A percentile compares a stretch with the other conserved stretches of the same genome.
phyloP scores from a whole-genome alignment of 768 basidiomycete species.

The Tremella mesenterica region DNA sequence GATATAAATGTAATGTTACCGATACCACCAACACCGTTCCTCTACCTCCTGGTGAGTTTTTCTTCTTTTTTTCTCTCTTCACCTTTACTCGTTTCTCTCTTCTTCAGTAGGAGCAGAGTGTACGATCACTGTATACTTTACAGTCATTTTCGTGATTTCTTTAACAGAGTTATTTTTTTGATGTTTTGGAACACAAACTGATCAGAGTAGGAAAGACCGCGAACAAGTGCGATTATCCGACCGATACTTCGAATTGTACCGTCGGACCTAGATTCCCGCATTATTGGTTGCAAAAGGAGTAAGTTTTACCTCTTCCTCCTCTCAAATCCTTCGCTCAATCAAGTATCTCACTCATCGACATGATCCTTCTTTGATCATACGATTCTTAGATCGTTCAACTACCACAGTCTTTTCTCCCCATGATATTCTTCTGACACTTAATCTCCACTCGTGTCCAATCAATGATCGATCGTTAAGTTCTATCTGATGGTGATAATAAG shows the following conservation, averaged over 20 bases:
- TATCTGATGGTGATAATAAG: no score
- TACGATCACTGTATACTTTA: no score
- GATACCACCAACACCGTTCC: slow-evolving; percentile 28
- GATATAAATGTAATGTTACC: slow-evolving; percentile 39
- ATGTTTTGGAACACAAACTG: neutral
- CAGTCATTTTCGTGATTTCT: no score
- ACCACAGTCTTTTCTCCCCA: no score
- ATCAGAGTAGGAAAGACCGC: slow-evolving; percentile 31
- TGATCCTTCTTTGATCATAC: no score
- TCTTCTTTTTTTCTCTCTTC: neutral
- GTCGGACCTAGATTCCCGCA: slow-evolving; percentile 40
- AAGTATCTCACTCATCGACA: neutral
- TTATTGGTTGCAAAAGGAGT: slow-evolving; percentile 38
- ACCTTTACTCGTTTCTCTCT: no score
- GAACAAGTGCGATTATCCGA: slow-evolving; percentile 38
- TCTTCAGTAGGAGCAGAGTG: no score
- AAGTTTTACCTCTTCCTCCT: neutral
- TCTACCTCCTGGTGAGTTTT: slow-evolving; percentile 31
- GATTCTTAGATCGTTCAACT: no score
- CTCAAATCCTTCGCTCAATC: neutral
- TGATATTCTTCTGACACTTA: no score
- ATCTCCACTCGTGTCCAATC: no score
- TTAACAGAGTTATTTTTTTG: no score
- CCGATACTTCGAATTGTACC: slow-evolving; percentile 39
- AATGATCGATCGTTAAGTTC: no score